Base-by-base conservation (phyloP, 1,284 basidiomycete species). In the Malassezia caprae region DNA sequence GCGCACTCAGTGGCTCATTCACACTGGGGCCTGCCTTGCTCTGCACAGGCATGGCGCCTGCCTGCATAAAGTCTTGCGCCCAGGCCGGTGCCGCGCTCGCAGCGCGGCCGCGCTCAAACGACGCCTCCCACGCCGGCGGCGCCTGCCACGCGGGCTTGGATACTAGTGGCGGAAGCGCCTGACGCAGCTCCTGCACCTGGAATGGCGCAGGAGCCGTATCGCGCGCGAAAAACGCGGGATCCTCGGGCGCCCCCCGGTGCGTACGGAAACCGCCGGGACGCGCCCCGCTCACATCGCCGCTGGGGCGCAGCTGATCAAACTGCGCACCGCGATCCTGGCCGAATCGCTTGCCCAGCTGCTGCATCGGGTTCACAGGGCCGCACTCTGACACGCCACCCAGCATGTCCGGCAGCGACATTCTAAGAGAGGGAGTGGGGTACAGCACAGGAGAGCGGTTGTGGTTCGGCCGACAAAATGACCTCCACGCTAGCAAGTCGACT, bases 351-450 rank as follows among this genome's bases (percentile, higher is more conserved):
- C 68, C 68, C 24, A 73, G 64, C 55, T 58, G 63, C 47, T 67
- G 65, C 15, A 73, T 63, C 10, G 69, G 68, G 31, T 73, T 73
- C 44, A 68, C 66, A 0, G 70, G 72, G 11, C 72, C 72, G 45
- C 72, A 73, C 8, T 59, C 64, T 11, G 72, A 67, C 4, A 65
- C 70, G n/a, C 67, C 69, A 7, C 63, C 62, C 49, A 69, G 53
- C 49, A 72, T 50, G 43, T 69, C 67, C n/a, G 67, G 67, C 55
- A 72, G 51, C 42, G 69, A 67, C 66, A 72, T 72, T 19, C 19
- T 39, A 12, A 12, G n/a, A n/a, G 11, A n/a, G 32, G n/a, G 13
- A 34, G 32, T n/a, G 32, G 32, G 32, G 32, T 34, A n/a, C 32
- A n/a, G 32, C 32, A 15, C 32, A 10, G 32, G 32, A 34, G 32